Conservation (phyloP, 192 early-diverging fungal species). For the Chytriomyces sp. region DNA sequence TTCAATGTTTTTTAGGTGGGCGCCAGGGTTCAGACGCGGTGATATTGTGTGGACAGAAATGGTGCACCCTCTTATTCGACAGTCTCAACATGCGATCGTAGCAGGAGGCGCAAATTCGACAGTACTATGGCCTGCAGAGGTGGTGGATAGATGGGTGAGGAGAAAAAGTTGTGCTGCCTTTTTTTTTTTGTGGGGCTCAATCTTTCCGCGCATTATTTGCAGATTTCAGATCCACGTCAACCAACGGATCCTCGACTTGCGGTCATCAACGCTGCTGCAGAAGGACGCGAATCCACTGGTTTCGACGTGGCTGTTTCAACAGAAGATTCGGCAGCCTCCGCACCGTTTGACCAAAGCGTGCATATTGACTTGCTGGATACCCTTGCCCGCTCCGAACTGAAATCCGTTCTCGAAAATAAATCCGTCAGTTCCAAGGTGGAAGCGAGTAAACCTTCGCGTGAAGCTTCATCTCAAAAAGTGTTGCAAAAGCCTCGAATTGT, state of each 20-base stretch:
- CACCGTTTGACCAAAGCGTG: neutral
- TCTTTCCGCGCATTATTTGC: neutral
- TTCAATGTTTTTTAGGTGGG: conserved; percentile 16
- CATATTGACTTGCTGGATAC: conserved; percentile 19
- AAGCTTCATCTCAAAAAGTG: neutral
- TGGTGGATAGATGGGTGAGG: conserved; percentile 27
- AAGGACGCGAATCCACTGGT: neutral
- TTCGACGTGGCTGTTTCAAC: neutral
- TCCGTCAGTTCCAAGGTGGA: neutral
- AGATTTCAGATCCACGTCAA: conserved; percentile 7
- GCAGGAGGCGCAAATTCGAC: neutral
- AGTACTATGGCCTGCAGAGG: conserved; percentile 23
- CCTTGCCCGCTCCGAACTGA: neutral
- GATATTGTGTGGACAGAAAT: conserved; percentile 32
- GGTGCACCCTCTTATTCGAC: neutral
- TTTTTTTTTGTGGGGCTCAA: neutral
- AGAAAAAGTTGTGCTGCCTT: neutral
- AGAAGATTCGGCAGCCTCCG: neutral
- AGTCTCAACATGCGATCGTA: neutral
- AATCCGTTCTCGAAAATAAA: too few species aligned
- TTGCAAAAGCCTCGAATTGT: too few species aligned
- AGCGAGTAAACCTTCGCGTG: neutral
- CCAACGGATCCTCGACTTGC: neutral
- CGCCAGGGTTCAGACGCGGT: conserved; percentile 19
- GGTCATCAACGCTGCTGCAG: neutral